Evolutionary conservation across 2,329 filamentous ascomycete species (phyloP), one percentile per base, ranked within the genome.

Genomic region (Aspergillus carbonarius): DNA sequence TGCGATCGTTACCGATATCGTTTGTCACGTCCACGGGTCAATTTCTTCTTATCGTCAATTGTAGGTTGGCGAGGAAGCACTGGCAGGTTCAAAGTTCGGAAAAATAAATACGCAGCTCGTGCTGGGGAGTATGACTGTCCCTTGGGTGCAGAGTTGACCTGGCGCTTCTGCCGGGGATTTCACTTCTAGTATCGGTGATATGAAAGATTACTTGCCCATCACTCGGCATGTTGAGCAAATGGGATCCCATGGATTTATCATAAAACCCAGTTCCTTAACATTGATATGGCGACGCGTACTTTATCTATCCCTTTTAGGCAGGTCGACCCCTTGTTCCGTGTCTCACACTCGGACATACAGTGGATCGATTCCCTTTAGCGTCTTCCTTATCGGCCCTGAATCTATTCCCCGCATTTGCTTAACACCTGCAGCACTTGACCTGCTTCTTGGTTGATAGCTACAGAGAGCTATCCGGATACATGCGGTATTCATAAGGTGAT

Each of bases 241-340:
- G 9, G 13, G 5, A 5, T 6, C 39, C 7, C 13, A 9, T 4
- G 9, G 17, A 12, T 7, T 23, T 18, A 42, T 23, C 18, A 42
- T 5, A 4, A 9, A 12, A n/a, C 18, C 3, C 3, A 20, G 39
- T 42, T 42, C 17, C 17, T 5, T 20, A 5, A 13, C 4, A 1
- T 17, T 4, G 39, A 23, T 20, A 42, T 42, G 17, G 2, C 9
- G 39, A 42, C 4, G 18, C 18, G 39, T 18, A 42, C 5, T 20
- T 6, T 10, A 42, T 9, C 39, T 25, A 25, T 32, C 66, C 62
- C 2, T 3, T 54, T 62, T 17, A 44, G 58, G 67, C 58, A 70
- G 63, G 60, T 63, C 48, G 67, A 69, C 66, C 34, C 48, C 34
- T 9, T 27, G 6, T 30, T n/a, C 25, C 40, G 32, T 52, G 39